Evolutionary conservation across 2,329 filamentous ascomycete species (phyloP).

Genomic region (Raffaelea albimanens): DNA sequence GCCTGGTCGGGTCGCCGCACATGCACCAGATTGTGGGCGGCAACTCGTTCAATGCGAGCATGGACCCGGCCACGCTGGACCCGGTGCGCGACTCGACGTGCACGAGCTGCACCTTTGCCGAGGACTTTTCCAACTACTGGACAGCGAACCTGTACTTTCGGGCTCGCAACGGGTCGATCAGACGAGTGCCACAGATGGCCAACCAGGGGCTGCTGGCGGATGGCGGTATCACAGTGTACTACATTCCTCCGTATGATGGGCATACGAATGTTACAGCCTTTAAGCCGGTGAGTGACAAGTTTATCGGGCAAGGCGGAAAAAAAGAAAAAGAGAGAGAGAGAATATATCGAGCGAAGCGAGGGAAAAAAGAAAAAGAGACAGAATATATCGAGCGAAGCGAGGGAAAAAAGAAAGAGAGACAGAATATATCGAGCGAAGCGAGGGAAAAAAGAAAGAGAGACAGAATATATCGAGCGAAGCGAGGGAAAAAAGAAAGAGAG

Average conservation of each 20-base stretch:
- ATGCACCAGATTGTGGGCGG: slow-evolving; percentile 30
- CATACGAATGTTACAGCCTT: slow-evolving; percentile 30
- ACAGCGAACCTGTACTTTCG: slow-evolving; percentile 22
- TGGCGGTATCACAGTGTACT: slow-evolving; percentile 28
- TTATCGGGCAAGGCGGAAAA: too few relatives aligned
- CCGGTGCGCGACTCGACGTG: slow-evolving; percentile 15
- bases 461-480: too few relatives aligned
- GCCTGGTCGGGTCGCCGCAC: slow-evolving; percentile 24
- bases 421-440: too few relatives aligned
- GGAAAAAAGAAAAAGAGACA: too few relatives aligned
- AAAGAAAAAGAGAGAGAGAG: too few relatives aligned
- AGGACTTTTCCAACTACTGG: slow-evolving; percentile 29
- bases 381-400: too few relatives aligned
- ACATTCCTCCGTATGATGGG: slow-evolving; percentile 28
- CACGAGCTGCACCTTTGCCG: slow-evolving; percentile 22
- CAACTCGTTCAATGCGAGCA: slow-evolving; percentile 29
- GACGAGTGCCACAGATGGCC: slow-evolving; percentile 14
- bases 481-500: too few relatives aligned
- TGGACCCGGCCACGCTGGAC: slow-evolving; percentile 18
- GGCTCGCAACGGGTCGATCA: slow-evolving; percentile 21
- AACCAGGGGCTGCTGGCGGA: slow-evolving; percentile 5
- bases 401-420: too few relatives aligned
- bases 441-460: too few relatives aligned
- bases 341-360: too few relatives aligned
- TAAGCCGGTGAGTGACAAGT: slow-evolving; percentile 20